Percentiles rank a stretch among this genome's conserved stretches.
Conservation (phyloP, 768 basidiomycete species). For the Stropharia rugosoannulata region DNA sequence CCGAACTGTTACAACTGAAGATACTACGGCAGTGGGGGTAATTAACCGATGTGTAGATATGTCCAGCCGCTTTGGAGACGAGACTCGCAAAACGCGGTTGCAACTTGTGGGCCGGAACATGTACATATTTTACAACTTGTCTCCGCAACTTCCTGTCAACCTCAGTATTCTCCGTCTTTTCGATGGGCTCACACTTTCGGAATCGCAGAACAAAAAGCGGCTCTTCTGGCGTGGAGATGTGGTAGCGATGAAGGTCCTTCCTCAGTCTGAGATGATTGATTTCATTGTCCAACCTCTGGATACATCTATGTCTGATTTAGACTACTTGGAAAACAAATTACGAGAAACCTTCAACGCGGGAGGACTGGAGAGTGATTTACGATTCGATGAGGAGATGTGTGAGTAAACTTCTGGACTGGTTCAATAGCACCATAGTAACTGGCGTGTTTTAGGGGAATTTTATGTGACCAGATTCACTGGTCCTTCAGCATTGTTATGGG, state of each 20-base stretch:
- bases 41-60: conserved; percentile 15
- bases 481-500: neutral
- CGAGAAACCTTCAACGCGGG: conserved; percentile 5
- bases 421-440: neutral
- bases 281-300: conserved; percentile 7
- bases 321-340: conserved; percentile 9
- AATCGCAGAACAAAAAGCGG: conserved; percentile 10
- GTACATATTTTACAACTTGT: conserved; percentile 13
- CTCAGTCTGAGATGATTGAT: conserved; percentile 4
- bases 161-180: conserved; percentile 9
- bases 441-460: conserved; percentile 1
- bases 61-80: conserved; percentile 9
- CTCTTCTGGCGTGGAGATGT: conserved; percentile 20
- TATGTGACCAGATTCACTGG: neutral
- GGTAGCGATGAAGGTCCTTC: conserved; percentile 13
- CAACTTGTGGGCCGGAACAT: neutral
- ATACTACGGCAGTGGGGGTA: neutral
- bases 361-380: neutral
- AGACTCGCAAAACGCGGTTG: conserved; percentile 14
- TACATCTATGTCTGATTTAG: conserved; percentile 8
- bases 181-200: conserved; percentile 3
- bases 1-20: conserved; percentile 1
- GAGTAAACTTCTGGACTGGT: neutral
- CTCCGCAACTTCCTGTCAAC: conserved; percentile 16
- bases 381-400: conserved; percentile 3